Evolutionary conservation across 2,329 filamentous ascomycete genomes (phyloP), one percentile per base, ranked within the genome.

Genomic region (Pseudogymnoascus sp.): DNA sequence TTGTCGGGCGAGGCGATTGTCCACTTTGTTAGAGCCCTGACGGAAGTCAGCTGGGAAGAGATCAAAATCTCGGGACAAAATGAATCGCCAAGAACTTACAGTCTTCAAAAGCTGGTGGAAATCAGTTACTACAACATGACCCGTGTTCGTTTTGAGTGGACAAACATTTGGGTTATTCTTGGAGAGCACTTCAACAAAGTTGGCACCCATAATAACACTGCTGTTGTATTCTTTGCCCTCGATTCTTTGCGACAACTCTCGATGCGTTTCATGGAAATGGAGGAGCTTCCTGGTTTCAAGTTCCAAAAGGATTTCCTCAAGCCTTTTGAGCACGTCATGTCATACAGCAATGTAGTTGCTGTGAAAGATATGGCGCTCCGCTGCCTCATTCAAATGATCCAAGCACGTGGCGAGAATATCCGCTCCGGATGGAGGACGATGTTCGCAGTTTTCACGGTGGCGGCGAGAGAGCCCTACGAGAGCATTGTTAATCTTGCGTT

Each of bases 91-190:
- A 86, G 95, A 60, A 99, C 93, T 7, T 99, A 97, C 80, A 97
- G 92, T 76, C 78, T 99, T 64, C 94, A 99, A 71, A 99, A 99
- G 75, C 84, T 99, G 65, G 95, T 99, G 14, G 94, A 99, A 74
- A 97, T 99, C 74, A 96, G 91, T 73, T 97, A 96, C 74, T 99
- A 99, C 83, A 99, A 99, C 77, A 99, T 99, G 94, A 91, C 90
- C 62, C 87, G 94, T 79, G 93, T 99, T 35, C 88, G 94, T 69
- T 97, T 97, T 69, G 94, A 99, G 72, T 99, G 94, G 94, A 95
- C 89, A 11, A 93, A 89, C 68, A 96, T 99, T 63, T 99, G 94
- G 94, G 89, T 90, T 65, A 89, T 99, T 1, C 82, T 99, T n/a
- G 94, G 94, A 12, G 90, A 96, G 71, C 95, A 99, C 72, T 99